Evolutionary conservation across 2,329 filamentous ascomycete species (phyloP), one percentile per base, ranked within the genome.

Genomic region (Ceratocystis huliohia): DNA sequence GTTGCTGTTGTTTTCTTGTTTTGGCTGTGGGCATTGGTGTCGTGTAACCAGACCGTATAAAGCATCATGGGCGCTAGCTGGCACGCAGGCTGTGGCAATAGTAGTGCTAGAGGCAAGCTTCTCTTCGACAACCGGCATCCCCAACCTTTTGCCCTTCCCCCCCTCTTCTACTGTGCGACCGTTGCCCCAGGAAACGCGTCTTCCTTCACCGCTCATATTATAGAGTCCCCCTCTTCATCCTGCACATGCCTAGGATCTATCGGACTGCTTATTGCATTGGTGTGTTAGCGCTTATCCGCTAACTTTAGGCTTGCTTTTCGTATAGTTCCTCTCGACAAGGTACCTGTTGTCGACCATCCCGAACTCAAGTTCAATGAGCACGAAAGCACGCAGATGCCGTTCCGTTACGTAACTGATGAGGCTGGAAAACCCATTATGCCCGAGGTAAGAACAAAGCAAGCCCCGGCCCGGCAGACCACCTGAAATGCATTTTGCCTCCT

Each of bases 321-420:
- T 20, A 57, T 70, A 96, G 91, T 87, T 46, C 82, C 88, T 0
- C 79, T 99, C 61, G 84, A 88, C 66, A 80, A 91, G 70, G 88
- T 99, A 44, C 81, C 85, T 1, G 96, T 94, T 73, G 75, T 94
- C 44, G 92, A 97, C 74, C 86, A 89, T 73, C 94, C 94, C 0
- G 93, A 97, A 73, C 83, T 99, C 73, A 87, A 87, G 73, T 88
- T 97, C 75, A 90, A 89, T 74, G 87, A 94, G 74, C 87, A 96
- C 73, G 94, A 99, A 78, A 94, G 89, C 74, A 96, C 92, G 0
- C 83, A 96, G 75, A 97, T 99, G 94, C 94, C 94, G 0, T 99
- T 99, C 76, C 89, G 94, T 71, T 99, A 99, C 74, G 92, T 99
- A 63, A 87, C 84, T 73, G 86, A 82, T 64, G 78, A 83, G 10